Evolutionary conservation across 345 rosid genomes (phyloP).

Genomic region (Acer yangbiense): DNA sequence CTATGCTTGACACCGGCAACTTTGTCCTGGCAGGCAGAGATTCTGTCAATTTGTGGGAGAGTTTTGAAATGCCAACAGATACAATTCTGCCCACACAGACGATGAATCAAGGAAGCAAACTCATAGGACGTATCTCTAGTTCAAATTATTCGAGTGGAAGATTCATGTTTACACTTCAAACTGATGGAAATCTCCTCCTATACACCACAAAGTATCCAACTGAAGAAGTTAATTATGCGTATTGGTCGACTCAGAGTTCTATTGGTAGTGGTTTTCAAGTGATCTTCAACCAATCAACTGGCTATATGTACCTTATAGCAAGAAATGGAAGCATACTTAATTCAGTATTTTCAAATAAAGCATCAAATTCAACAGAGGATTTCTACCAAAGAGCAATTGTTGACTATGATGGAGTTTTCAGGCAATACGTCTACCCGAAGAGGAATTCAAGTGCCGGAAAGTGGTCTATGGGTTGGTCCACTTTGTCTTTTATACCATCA

Average conservation of each 20-base stretch:
- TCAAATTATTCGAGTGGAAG: constrained; percentile 25
- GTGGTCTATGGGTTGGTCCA: constrained; percentile 27
- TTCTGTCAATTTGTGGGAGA: constrained; percentile 26
- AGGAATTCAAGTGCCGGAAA: background rate
- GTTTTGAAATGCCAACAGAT: constrained; percentile 30
- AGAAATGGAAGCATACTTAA: constrained; percentile 11
- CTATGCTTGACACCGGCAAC: constrained; percentile 38
- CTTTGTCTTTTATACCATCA: constrained; percentile 19
- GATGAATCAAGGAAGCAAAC: background rate
- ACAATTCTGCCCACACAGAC: constrained; percentile 34
- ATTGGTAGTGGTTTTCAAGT: constrained; percentile 4
- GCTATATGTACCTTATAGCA: constrained; percentile 16
- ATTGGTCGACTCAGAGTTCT: background rate
- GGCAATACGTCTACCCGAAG: constrained; percentile 29
- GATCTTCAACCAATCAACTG: constrained; percentile 20
- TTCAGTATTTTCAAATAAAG: background rate
- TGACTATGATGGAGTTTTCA: constrained; percentile 33
- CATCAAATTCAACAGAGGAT: background rate
- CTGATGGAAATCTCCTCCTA: constrained; percentile 20
- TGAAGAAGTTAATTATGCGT: background rate
- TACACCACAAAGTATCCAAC: constrained; percentile 21
- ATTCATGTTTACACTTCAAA: constrained; percentile 20
- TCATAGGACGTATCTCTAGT: constrained; percentile 16
- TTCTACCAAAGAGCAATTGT: constrained; percentile 28
- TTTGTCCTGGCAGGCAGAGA: constrained; percentile 20